Evolutionary conservation across 2,329 filamentous ascomycete genomes (phyloP), one percentile per base, ranked within the genome.

Genomic region (Fusarium paranaense): DNA sequence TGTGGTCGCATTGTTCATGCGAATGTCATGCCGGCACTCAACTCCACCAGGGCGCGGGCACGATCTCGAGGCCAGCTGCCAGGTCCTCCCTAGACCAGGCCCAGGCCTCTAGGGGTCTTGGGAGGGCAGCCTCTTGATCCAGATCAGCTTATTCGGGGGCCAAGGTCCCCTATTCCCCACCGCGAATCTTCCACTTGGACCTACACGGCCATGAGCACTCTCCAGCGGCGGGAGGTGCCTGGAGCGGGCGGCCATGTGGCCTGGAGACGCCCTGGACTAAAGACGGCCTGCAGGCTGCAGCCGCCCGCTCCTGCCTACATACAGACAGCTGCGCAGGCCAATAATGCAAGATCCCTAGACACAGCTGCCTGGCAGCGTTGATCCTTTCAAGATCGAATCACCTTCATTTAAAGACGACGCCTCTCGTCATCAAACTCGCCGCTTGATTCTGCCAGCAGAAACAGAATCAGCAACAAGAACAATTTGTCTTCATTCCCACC

Each of bases 201-300:
- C 42, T 47, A 25, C 52, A 27, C 30, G 20, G 9, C 9, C 13
- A 35, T 71, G 40, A 20, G 40, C 40, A 14, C 20, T 52, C 47
- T 52, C 47, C 27, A 50, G 45, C 45, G 58, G 60, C 56, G 37
- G 27, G 27, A 40, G 64, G 59, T 76, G 71, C 73, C 74, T 76
- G 62, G 65, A 64, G 45, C 56, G 64, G 66, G 33, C 54, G 45
- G 56, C 74, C 69, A 67, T 67, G 69, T 70, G 74, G 64, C 65
- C 66, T 54, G 37, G 65, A 35, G 56, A 5, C 59, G 60, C 45
- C 62, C 65, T 74, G 71, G 47, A 50, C 65, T 69, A 62, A 59
- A 18, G 59, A 58, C 62, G 47, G 64, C 42, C 52, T 74, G 72
- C 66, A 78, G 74, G 64, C 76, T 78, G 60, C 66, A 74, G 68